A percentile compares a stretch with the other conserved stretches of the same genome.
Conservation (phyloP, 1,139 yeast species). For the Yamadazyma sp. region DNA sequence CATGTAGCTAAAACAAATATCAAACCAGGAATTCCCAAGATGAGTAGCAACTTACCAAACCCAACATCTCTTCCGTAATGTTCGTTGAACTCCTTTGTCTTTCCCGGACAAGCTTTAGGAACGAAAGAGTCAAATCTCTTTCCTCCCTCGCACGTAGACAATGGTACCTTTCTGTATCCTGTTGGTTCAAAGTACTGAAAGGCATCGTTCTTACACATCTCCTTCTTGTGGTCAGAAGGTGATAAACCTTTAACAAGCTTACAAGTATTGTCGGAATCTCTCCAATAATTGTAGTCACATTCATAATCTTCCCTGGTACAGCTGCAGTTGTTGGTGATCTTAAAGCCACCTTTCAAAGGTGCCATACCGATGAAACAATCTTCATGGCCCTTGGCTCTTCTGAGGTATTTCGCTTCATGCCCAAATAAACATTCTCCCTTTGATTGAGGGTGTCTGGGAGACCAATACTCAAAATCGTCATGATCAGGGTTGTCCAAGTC, state of each 20-base stretch:
- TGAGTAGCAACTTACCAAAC: conserved; percentile 53
- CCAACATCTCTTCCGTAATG: conserved; percentile 57
- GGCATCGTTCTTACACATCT: conserved; percentile 58
- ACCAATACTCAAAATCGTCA: conserved; percentile 83
- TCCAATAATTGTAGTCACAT: conserved; percentile 83
- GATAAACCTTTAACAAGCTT: conserved; percentile 69
- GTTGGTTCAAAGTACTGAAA: conserved; percentile 55
- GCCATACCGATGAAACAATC: conserved; percentile 85
- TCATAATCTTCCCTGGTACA: conserved; percentile 90
- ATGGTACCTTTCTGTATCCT: conserved; percentile 47
- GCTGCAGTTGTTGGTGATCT: conserved; percentile 64
- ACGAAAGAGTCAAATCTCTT: conserved; percentile 59
- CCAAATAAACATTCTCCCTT: conserved; percentile 81
- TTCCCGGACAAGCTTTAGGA: conserved; percentile 88
- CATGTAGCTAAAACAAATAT: conserved; percentile 60
- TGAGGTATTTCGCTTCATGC: conserved; percentile 74
- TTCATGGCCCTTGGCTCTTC: conserved; percentile 58
- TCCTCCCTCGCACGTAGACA: conserved; percentile 48
- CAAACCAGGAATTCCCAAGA: conserved; percentile 57
- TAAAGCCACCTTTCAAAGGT: conserved; percentile 63
- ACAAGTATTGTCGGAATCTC: conserved; percentile 80
- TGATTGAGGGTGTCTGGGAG: conserved; percentile 68
- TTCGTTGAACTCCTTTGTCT: conserved; percentile 60
- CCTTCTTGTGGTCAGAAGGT: conserved; percentile 62
- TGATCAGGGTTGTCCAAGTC: conserved; percentile 57